phyloP scores from a whole-genome alignment of 2,329 filamentous ascomycete species.

The Pseudocercospora musae region DNA sequence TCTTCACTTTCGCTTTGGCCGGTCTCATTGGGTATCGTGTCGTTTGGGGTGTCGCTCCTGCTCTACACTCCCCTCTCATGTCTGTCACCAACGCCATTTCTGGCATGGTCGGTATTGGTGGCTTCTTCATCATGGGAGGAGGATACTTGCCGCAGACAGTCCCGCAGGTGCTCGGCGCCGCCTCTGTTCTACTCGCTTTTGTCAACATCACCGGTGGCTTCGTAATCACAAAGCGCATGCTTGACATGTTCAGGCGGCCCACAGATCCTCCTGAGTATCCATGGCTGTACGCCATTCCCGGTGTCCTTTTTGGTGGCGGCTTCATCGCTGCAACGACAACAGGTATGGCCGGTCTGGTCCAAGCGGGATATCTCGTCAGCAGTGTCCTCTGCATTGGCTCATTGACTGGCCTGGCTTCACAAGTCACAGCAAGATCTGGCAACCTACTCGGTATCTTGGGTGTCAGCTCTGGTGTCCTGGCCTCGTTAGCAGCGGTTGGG shows the following conservation, averaged over 20 bases:
- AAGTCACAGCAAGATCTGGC: conserved; percentile 76
- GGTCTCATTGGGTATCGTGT: conserved; percentile 84
- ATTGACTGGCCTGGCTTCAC: conserved; percentile 75
- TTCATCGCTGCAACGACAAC: conserved; percentile 77
- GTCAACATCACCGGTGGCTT: conserved; percentile 88
- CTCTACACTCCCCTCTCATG: conserved; percentile 86
- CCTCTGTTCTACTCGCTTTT: conserved; percentile 79
- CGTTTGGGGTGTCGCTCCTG: conserved; percentile 81
- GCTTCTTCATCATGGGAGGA: conserved; percentile 83
- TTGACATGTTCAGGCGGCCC: conserved; percentile 84
- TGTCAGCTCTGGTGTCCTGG: conserved; percentile 76
- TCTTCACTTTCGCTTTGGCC: conserved; percentile 79
- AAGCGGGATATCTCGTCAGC: conserved; percentile 82
- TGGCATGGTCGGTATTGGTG: conserved; percentile 82
- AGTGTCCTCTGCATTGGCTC: conserved; percentile 83
- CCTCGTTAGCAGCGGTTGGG: conserved; percentile 76
- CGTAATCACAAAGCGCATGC: conserved; percentile 87
- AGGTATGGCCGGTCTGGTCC: conserved; percentile 77
- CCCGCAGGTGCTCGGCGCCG: conserved; percentile 72
- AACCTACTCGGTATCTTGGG: conserved; percentile 85
- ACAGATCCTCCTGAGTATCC: conserved; percentile 86
- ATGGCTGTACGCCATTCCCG: conserved; percentile 80
- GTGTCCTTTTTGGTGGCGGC: conserved; percentile 72
- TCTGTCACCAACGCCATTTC: conserved; percentile 91
- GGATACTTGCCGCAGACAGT: conserved; percentile 74